phyloP scores from a whole-genome alignment of 192 early-diverging fungal genomes.

The Obelidium mucronatum region DNA sequence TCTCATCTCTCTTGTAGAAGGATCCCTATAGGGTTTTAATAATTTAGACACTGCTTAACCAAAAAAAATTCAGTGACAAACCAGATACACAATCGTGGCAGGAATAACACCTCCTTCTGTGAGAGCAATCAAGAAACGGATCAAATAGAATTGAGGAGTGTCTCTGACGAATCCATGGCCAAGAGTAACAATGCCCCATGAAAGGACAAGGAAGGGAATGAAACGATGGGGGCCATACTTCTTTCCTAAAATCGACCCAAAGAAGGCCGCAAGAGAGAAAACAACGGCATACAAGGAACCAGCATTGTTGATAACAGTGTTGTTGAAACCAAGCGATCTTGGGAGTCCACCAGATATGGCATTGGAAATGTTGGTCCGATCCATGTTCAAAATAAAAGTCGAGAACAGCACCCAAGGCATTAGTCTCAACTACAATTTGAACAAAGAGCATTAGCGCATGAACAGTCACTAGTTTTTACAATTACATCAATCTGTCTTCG shows the following conservation, averaged over 20 bases:
- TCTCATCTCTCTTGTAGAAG: conserved; percentile 28
- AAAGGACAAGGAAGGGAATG: conserved; percentile 32
- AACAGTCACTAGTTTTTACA: neutral
- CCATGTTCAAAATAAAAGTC: too few species aligned
- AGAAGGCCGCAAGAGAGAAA: conserved; percentile 23
- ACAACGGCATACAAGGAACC: conserved; percentile 21
- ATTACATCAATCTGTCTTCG: conserved; percentile 3
- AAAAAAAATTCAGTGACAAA: too few species aligned
- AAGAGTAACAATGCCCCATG: conserved; percentile 27
- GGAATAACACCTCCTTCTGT: conserved; percentile 37
- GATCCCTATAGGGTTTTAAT: too few species aligned
- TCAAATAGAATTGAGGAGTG: conserved; percentile 5
- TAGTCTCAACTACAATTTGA: conserved; percentile 2
- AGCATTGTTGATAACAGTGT: too few species aligned
- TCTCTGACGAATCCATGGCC: neutral
- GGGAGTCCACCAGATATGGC: conserved; percentile 10
- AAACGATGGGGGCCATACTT: conserved; percentile 25
- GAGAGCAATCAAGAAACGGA: conserved; percentile 20
- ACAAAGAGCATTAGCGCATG: neutral
- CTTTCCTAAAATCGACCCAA: conserved; percentile 20
- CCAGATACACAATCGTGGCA: conserved; percentile 33
- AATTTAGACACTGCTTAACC: too few species aligned
- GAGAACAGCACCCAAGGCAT: conserved; percentile 31
- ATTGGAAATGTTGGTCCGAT: conserved; percentile 34
- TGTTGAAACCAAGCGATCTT: neutral